Evolutionary conservation across 306 rosid species (phyloP), one percentile per base, ranked within the genome.

Genomic region (Trifolium dubium): DNA sequence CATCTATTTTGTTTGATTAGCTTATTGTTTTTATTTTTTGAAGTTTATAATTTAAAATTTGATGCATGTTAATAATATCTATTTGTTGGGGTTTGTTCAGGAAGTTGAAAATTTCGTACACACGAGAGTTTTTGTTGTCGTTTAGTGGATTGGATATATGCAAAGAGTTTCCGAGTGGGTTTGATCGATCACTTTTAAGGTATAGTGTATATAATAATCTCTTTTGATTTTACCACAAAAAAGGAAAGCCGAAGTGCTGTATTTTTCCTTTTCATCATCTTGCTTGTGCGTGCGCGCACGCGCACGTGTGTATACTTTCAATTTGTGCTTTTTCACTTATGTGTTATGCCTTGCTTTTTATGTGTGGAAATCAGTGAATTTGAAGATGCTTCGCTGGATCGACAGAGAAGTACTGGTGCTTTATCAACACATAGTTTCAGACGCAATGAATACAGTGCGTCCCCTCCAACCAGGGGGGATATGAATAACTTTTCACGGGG

Each of bases 391-490:
- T 85, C 69, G 61, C 83, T 47, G 68, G 98, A 90, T 41, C 85
- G 91, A 53, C 96, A 85, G 64, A 90, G 96, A 86, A 81, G 59
- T 68, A 62, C 90, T 51, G 88, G 93, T 53, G 88, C 86, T 70
- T 79, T 92, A 62, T 79, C 97, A 44, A 71, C 67, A 14, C 84
- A 76, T 82, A 86, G 76, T 85, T 86, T 85, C 81, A 87, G 89
- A 80, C 96, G 83, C 39, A 86, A 64, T 55, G 96, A 92, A 31
- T 85, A 83, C 76, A 83, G 96, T 66, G 84, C 97, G 66, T 92
- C 99, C 43, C 99, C 99, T 66, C 99, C 98, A 71, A 84, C 83
- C 56, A 86, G 83, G 80, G 96, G 90, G 50, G 99, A 90, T 62
- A 50, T 41, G 10, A 80, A 61, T 79, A 80, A 84, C 79, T 78